A percentile compares a stretch with the other conserved stretches of the same genome.
These are phyloP conservation scores for Saccharomyces paradoxus DNA, from an alignment of 805 yeast species.

Conservation along the genomic window DNA sequence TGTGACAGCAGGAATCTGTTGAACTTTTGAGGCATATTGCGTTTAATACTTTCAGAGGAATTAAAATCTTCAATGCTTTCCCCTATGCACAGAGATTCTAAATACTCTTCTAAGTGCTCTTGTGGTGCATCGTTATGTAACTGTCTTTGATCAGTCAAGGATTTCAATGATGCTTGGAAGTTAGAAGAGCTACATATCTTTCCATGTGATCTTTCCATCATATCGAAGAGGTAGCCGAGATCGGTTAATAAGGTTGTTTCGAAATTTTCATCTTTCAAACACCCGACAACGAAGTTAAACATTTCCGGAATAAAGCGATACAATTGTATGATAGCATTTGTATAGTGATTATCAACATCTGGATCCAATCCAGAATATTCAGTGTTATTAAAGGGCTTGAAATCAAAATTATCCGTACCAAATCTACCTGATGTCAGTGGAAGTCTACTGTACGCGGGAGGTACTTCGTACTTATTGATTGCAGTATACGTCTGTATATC, in stretches of 20 bases:
- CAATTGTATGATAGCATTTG: constrained; percentile 72
- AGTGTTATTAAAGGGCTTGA: constrained; percentile 72
- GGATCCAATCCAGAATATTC: constrained; percentile 79
- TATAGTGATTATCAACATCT: constrained; percentile 68
- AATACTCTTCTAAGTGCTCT: neutral
- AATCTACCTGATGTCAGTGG: constrained; percentile 78
- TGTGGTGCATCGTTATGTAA: neutral
- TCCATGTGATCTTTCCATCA: constrained; percentile 77
- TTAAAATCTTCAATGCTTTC: neutral
- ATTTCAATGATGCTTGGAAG: constrained; percentile 49
- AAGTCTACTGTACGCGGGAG: constrained; percentile 66
- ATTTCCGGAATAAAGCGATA: constrained; percentile 70
- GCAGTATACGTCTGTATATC: constrained; percentile 18
- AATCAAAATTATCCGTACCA: constrained; percentile 92
- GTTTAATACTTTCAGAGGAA: neutral
- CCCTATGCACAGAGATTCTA: neutral
- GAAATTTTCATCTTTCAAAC: constrained; percentile 47
- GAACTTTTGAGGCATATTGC: constrained; percentile 16
- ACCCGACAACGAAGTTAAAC: constrained; percentile 53
- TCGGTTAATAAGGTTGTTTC: constrained; percentile 54
- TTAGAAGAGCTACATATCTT: constrained; percentile 75
- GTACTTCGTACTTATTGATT: constrained; percentile 38
- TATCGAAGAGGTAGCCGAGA: constrained; percentile 82
- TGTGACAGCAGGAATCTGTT: constrained; percentile 21
- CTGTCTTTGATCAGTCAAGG: constrained; percentile 25